These are phyloP conservation scores for Chrysoporthe puriensis DNA, from an alignment of 2,329 filamentous ascomycete species.

Conservation along the genomic window DNA sequence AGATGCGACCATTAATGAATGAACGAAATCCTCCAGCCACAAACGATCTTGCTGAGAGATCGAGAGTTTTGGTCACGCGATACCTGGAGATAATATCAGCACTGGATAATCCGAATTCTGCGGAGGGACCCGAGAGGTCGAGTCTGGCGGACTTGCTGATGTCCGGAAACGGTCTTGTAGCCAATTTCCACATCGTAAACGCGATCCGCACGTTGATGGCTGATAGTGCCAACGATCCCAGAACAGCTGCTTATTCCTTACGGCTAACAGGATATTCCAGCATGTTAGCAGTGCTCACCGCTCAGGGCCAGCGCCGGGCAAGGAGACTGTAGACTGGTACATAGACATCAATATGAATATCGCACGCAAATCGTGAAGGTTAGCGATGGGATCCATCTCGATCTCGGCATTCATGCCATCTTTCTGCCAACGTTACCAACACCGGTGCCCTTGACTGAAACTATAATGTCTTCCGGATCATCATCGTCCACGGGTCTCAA, in stretches of 20 bases:
- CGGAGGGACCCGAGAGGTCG: conserved; percentile 38
- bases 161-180: conserved; percentile 59
- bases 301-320: conserved; percentile 45
- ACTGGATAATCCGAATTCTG: conserved; percentile 31
- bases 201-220: conserved; percentile 52
- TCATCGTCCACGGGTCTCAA: conserved; percentile 73
- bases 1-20: conserved; percentile 45
- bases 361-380: not conserved
- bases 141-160: conserved; percentile 53
- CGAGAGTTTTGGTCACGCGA: not conserved
- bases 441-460: conserved; percentile 90
- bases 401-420: conserved; percentile 58
- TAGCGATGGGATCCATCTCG: conserved; percentile 4
- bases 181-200: conserved; percentile 57
- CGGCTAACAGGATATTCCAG: conserved; percentile 59
- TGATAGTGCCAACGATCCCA: conserved; percentile 43
- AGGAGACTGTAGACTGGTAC: conserved; percentile 12
- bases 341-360: conserved; percentile 1
- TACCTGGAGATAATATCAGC: not conserved
- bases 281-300: conserved; percentile 56
- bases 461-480: conserved; percentile 73
- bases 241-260: conserved; percentile 53
- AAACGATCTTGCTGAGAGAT: conserved; percentile 33
- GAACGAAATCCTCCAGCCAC: conserved; percentile 13
- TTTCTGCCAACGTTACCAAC: conserved; percentile 96